Conservation (phyloP, 2,329 filamentous ascomycete species). For the Colletotrichum trifolii region DNA sequence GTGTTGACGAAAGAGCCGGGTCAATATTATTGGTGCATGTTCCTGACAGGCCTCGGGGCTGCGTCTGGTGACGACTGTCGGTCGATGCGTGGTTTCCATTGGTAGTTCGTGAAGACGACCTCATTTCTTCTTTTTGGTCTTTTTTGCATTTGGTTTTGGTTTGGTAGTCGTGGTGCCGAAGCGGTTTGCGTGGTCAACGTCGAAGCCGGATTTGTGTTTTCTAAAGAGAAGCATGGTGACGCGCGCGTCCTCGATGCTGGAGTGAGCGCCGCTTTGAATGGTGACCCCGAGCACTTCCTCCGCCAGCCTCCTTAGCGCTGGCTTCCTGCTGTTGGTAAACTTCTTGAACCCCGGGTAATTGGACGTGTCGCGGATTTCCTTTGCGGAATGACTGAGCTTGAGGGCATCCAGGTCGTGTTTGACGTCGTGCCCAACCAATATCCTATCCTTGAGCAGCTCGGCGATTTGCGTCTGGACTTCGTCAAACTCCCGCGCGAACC, state of each 20-base stretch:
- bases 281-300: conserved; percentile 68
- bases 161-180: conserved; percentile 57
- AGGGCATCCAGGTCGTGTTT: conserved; percentile 83
- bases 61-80: too few relatives aligned
- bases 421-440: conserved; percentile 87
- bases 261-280: conserved; percentile 73
- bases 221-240: conserved; percentile 91
- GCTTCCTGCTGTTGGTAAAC: conserved; percentile 74
- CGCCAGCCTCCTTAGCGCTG: conserved; percentile 70
- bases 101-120: not conserved
- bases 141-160: conserved; percentile 52
- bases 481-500: conserved; percentile 75
- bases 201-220: conserved; percentile 85
- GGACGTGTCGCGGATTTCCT: conserved; percentile 87
- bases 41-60: too few relatives aligned
- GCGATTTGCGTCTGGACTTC: conserved; percentile 81
- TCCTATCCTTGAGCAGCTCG: conserved; percentile 73
- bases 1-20: not conserved
- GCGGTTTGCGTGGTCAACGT: conserved; percentile 79
- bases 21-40: too few relatives aligned
- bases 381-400: conserved; percentile 79
- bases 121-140: conserved; percentile 55
- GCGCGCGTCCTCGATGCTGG: conserved; percentile 82
- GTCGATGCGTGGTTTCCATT: too few relatives aligned
- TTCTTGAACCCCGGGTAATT: conserved; percentile 80